Evolutionary conservation across 495 filamentous ascomycete genomes (phyloP), one percentile per base, ranked within the genome.

Genomic region (Aspergillus diversus): DNA sequence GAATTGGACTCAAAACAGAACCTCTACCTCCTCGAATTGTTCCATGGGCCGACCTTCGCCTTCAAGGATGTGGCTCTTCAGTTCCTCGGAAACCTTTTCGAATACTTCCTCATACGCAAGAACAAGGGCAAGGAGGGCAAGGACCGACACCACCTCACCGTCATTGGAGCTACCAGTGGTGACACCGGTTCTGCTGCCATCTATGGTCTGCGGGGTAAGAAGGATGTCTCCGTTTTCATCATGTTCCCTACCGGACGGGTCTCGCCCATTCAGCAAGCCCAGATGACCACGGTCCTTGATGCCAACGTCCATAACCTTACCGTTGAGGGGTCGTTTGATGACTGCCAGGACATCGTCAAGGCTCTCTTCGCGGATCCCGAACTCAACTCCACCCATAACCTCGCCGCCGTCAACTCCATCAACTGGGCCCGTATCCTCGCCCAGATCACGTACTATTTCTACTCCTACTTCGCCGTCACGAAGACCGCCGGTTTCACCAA

Each of bases 341-440:
- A 98, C 72, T 98, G 94, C 77, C 93, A 96, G 86, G 94, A 97
- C 70, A 92, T 92, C 57, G 90, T 99, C 67, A 99, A 99, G 80
- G 88, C 89, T 0, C 84, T 99, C 27, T 99, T 98, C 71, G 88
- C 83, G 48, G 93, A 97, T 70, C 80, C 90, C 6, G 81, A 87
- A 11, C 86, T 88, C 67, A 96, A 94, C 76, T 74, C 79, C 61
- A 85, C 81, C 3, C 85, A 90, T 66, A 90, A 89, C 58, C 88
- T 97, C 16, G 90, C 87, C 7, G 92, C 93, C 21, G 87, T 97
- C 33, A 97, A 97, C 77, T 91, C 88, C 31, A 96, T 97, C 73
- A 97, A 97, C 79, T 93, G 85, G 80, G 87, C 92, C 15, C 80
- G 94, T 60, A 97, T 99, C 63, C 84, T 98, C 16, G 93, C 94